Evolutionary conservation across 2,329 filamentous ascomycete species (phyloP).

Genomic region (Aureobasidium pullulans): DNA sequence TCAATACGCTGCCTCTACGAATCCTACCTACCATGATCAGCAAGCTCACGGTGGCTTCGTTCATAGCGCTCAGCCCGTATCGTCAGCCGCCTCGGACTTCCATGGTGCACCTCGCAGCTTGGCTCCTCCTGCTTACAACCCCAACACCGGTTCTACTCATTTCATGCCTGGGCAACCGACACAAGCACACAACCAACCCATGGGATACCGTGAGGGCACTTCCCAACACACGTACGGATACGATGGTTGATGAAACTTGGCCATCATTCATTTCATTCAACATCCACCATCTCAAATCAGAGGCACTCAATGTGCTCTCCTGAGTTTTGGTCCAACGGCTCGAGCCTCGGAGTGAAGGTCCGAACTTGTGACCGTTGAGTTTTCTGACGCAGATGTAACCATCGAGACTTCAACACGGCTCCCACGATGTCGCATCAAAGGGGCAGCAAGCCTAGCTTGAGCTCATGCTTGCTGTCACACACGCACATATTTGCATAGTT

Average conservation of each 20-base stretch:
- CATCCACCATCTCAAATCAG: neutral
- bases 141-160: neutral
- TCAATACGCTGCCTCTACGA: neutral
- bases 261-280: neutral
- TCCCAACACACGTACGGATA: constrained; percentile 7
- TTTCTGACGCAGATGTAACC: too few species aligned
- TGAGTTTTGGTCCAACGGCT: neutral
- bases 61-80: neutral
- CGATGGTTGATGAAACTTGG: neutral
- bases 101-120: constrained; percentile 1
- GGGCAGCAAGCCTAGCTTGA: neutral
- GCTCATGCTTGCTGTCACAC: neutral
- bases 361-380: too few species aligned
- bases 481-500: neutral
- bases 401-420: too few species aligned
- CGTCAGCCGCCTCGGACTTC: neutral
- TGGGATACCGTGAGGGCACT: constrained; percentile 5
- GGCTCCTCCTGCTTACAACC: constrained; percentile 10
- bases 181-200: neutral
- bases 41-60: neutral
- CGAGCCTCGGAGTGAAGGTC: too few species aligned
- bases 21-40: constrained; percentile 2
- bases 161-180: constrained; percentile 3
- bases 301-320: neutral
- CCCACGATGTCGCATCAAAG: too few species aligned